Base-by-base conservation (phyloP, 192 early-diverging fungal species). In the Gaertneriomyces semiglobifer region DNA sequence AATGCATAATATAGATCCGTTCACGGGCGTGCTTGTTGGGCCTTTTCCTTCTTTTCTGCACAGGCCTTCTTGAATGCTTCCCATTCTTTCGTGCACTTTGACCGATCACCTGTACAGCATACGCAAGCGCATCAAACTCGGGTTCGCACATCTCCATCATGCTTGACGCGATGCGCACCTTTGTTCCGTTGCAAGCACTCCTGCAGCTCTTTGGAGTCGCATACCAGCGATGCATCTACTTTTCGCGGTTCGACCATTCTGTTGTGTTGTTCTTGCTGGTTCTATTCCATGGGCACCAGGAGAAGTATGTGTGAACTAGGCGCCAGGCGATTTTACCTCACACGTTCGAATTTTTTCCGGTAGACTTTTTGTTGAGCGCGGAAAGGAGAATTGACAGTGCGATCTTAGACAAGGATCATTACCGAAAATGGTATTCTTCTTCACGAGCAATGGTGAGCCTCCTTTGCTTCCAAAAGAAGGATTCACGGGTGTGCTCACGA, bases 61-160 rank as follows among this genome's bases (percentile, higher is more conserved):
- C 87, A 89, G 11, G 79, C 77, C 3, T 65, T 61, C 53, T 80
- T 77, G 62, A 89, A 89, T 45, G 78, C 87, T 42, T 78, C 71
- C 84, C 84, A 84, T 74, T 89, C 87, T 52, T 83, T 78, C 25
- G 71, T 14, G 46, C 87, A 89, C 69, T 85, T 84, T 41, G 72
- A 74, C 25, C 78, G 76, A 54, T 89, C 81, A 53, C 84, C 69
- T 71, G 14, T 46, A 40, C 4, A 53, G 8, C 38, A n/a, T 14
- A 60, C 18, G 7, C 11, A 54, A 19, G 39, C 43, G 11, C 25
- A 43, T 40, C 41, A 38, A 62, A 62, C 33, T 9, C 52, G 5
- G 12, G 62, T 9, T 16, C 41, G 14, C 14, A 50, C 20, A 44
- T 8, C 18, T 14, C 7, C 8, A 33, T 8, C 18, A 57, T 43